Evolutionary conservation across 2,329 filamentous ascomycete species (phyloP).

Genomic region (Pseudogymnoascus sp.): DNA sequence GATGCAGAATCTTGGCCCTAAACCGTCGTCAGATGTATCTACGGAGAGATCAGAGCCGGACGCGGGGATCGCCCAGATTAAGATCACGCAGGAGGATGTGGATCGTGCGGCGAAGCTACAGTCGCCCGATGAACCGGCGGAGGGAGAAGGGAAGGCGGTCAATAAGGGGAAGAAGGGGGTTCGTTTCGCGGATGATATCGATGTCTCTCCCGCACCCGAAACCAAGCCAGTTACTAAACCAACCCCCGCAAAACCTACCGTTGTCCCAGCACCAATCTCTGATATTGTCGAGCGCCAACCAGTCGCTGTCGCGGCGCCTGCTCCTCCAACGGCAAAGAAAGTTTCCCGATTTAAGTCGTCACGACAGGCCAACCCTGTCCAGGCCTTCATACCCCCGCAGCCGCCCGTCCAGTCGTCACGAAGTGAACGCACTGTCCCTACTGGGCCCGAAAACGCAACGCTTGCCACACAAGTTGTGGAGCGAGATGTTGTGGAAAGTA

Average conservation of each 20-base stretch:
- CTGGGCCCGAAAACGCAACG: slow-evolving; percentile 37
- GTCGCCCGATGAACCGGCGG: slow-evolving; percentile 28
- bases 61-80: slow-evolving; percentile 50
- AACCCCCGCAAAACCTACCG: slow-evolving; percentile 12
- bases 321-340: slow-evolving; percentile 27
- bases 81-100: slow-evolving; percentile 33
- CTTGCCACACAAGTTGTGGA: slow-evolving; percentile 55
- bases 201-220: slow-evolving; percentile 51
- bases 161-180: slow-evolving; percentile 55
- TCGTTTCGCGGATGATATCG: slow-evolving; percentile 67
- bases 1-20: slow-evolving; percentile 49
- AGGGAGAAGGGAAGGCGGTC: slow-evolving; percentile 17
- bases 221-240: slow-evolving; percentile 22
- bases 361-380: slow-evolving; percentile 19
- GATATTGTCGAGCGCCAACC: slow-evolving; percentile 37
- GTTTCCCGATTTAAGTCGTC: slow-evolving; percentile 37
- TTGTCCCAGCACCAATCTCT: slow-evolving; percentile 34
- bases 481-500: slow-evolving; percentile 34
- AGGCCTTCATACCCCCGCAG: slow-evolving; percentile 21
- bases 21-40: slow-evolving; percentile 26
- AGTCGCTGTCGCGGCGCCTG: slow-evolving; percentile 16
- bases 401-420: slow-evolving; percentile 16
- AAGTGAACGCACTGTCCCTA: slow-evolving; percentile 20
- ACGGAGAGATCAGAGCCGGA: slow-evolving; percentile 30
- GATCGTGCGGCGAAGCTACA: slow-evolving; percentile 7